A percentile compares a stretch with the other conserved stretches of the same genome.
Conservation (phyloP, 345 rosid genomes). For the Gossypium australe region DNA sequence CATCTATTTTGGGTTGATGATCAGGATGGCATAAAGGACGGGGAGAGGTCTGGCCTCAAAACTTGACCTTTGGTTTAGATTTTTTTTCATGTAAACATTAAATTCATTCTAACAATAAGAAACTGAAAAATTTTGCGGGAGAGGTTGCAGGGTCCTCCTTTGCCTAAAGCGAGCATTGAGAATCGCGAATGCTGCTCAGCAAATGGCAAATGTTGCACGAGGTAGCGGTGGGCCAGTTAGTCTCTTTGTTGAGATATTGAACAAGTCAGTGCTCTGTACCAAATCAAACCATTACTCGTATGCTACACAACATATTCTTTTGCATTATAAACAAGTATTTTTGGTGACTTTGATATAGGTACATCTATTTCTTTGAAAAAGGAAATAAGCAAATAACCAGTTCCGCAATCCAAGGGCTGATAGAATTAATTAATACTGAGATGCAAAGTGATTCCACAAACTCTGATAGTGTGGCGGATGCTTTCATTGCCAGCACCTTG, state of each 20-base stretch:
- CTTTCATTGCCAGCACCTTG: conserved; percentile 60
- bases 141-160: conserved; percentile 54
- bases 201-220: conserved; percentile 66
- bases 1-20: conserved; percentile 87
- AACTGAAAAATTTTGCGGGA: not conserved
- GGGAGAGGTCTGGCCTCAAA: conserved; percentile 56
- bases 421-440: conserved; percentile 63
- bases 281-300: not conserved
- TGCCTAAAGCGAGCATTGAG: conserved; percentile 79
- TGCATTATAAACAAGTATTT: not conserved
- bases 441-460: conserved; percentile 58
- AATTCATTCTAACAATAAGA: not conserved
- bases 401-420: conserved; percentile 57
- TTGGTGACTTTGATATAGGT: conserved; percentile 31
- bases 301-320: not conserved
- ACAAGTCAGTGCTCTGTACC: conserved; percentile 46
- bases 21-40: conserved; percentile 62
- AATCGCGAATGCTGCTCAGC: conserved; percentile 91
- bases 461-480: conserved; percentile 45
- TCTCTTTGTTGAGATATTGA: conserved; percentile 82
- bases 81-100: not conserved
- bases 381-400: conserved; percentile 60
- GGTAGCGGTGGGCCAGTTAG: conserved; percentile 73
- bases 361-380: conserved; percentile 75
- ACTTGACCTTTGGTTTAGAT: not conserved